These are phyloP conservation scores for Penicillium sp. DNA, from an alignment of 2,329 filamentous ascomycete genomes.

Conservation along the genomic window DNA sequence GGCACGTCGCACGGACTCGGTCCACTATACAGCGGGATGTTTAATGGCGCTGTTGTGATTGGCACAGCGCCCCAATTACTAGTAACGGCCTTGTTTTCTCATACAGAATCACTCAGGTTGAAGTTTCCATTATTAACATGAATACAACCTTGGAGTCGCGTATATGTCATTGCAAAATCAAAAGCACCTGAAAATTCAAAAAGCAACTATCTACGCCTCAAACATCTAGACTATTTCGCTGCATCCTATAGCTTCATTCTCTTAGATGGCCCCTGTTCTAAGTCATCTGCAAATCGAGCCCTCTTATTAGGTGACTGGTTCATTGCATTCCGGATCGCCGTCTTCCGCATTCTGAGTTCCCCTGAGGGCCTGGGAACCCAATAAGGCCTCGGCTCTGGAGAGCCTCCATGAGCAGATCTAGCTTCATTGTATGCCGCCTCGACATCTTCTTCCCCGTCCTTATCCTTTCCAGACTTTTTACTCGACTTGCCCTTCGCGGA, in stretches of 20 bases:
- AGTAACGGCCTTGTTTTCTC: slow-evolving; percentile 4
- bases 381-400: not conserved
- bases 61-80: slow-evolving; percentile 1
- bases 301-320: not conserved
- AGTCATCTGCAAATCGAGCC: not conserved
- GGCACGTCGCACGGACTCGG: slow-evolving; percentile 1
- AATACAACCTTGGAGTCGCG: not conserved
- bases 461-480: not conserved
- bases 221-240: not conserved
- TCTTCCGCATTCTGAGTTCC: not conserved
- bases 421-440: not conserved
- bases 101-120: not conserved
- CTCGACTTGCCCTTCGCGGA: not conserved
- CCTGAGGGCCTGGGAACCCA: not conserved
- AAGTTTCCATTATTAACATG: not conserved
- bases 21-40: not conserved
- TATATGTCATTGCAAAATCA: not conserved
- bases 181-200: not conserved
- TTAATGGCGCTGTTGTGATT: slow-evolving; percentile 14
- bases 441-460: not conserved
- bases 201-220: not conserved
- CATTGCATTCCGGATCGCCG: not conserved
- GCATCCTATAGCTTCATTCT: not conserved
- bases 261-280: not conserved
- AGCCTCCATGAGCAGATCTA: not conserved